These are phyloP conservation scores for Xylaria intraflava DNA, from an alignment of 495 filamentous ascomycete genomes.

Conservation along the genomic window DNA sequence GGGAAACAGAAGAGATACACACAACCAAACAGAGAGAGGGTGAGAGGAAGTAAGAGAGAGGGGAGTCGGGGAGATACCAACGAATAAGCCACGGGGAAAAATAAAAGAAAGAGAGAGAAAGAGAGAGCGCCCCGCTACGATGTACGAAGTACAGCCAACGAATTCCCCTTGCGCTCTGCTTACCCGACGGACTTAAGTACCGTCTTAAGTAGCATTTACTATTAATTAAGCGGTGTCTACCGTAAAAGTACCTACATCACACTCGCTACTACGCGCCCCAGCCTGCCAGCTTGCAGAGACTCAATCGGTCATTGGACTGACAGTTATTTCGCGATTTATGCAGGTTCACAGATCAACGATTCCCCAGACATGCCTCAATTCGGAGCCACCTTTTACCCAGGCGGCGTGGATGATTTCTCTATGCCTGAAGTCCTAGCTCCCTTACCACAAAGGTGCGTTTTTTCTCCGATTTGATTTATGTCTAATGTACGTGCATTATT, in stretches of 20 bases:
- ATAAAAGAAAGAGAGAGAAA: background rate
- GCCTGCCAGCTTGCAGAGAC: no score
- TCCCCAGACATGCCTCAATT: conserved; percentile 45
- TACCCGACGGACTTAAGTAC: no score
- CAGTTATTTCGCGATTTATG: conserved; percentile 31
- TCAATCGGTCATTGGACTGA: conserved; percentile 17
- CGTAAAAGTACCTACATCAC: no score
- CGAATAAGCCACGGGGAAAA: no score
- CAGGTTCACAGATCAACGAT: conserved; percentile 37
- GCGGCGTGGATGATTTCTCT: conserved; percentile 83
- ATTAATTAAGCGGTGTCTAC: no score
- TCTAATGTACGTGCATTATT: background rate
- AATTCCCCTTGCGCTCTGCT: conserved; percentile 1
- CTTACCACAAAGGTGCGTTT: conserved; percentile 77
- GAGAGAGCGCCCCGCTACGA: background rate
- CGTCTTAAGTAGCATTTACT: no score
- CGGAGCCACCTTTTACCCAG: conserved; percentile 86
- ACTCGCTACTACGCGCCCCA: no score
- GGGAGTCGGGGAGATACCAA: no score
- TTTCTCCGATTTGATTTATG: background rate
- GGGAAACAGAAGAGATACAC: background rate
- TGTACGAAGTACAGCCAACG: background rate
- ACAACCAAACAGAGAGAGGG: background rate
- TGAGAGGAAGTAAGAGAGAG: background rate
- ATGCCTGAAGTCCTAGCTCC: conserved; percentile 60